These are phyloP conservation scores for Xenosphaeropsis pyriputrescens DNA, from an alignment of 2,329 filamentous ascomycete genomes.

Conservation along the genomic window DNA sequence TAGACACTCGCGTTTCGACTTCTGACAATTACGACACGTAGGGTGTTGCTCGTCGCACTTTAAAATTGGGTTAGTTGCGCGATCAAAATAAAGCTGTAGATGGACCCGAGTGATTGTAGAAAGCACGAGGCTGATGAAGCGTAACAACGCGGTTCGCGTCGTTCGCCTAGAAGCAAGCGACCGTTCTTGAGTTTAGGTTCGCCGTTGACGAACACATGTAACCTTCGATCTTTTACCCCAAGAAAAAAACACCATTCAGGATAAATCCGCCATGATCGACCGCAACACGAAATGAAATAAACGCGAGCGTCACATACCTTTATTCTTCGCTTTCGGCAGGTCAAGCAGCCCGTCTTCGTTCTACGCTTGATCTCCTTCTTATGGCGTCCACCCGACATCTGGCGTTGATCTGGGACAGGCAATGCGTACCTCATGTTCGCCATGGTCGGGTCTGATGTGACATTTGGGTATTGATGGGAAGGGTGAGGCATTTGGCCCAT, in stretches of 20 bases:
- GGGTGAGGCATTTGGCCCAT: slow-evolving; percentile 20
- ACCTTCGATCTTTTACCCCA: too few relatives aligned
- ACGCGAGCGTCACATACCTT: slow-evolving; percentile 39
- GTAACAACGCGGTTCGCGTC: too few relatives aligned
- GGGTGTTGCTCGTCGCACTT: slow-evolving; percentile 96
- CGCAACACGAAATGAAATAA: background rate
- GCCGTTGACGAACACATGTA: too few relatives aligned
- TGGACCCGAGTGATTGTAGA: too few relatives aligned
- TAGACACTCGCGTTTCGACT: slow-evolving; percentile 74
- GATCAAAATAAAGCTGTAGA: too few relatives aligned
- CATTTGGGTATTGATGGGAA: slow-evolving; percentile 28
- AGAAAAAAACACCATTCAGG: too few relatives aligned
- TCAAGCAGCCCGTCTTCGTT: slow-evolving; percentile 60
- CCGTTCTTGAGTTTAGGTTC: too few relatives aligned
- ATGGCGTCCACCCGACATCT: slow-evolving; percentile 47
- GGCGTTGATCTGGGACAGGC: slow-evolving; percentile 32
- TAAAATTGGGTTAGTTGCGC: slow-evolving; percentile 10
- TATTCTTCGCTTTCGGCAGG: slow-evolving; percentile 52
- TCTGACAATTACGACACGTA: slow-evolving; percentile 78
- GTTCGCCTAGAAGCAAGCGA: too few relatives aligned
- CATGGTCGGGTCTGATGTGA: slow-evolving; percentile 28
- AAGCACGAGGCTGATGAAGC: too few relatives aligned
- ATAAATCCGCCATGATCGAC: too few relatives aligned
- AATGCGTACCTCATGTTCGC: slow-evolving; percentile 36
- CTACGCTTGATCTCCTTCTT: slow-evolving; percentile 61